Conservation (phyloP, 2,329 filamentous ascomycete genomes). For the Stagonosporopsis chrysanthemi region DNA sequence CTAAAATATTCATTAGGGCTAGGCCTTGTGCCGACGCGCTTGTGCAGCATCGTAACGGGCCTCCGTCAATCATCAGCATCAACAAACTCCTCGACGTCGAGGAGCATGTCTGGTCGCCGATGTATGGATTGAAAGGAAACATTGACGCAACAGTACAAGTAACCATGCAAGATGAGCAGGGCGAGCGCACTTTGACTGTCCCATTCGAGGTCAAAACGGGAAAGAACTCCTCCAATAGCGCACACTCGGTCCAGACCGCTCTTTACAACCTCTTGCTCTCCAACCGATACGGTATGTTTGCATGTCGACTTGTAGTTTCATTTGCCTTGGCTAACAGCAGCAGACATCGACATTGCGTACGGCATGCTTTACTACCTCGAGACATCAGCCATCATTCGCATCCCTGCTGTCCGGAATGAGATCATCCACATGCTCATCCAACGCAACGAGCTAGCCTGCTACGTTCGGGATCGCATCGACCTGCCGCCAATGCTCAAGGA, state of each 20-base stretch:
- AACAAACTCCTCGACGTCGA: conserved; percentile 96
- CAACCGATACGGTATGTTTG: conserved; percentile 76
- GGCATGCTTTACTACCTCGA: conserved; percentile 97
- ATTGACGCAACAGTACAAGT: conserved; percentile 97
- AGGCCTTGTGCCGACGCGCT: conserved; percentile 75
- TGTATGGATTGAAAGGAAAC: conserved; percentile 96
- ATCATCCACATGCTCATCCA: conserved; percentile 97
- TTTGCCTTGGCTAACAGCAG: conserved; percentile 21
- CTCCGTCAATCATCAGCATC: conserved; percentile 80
- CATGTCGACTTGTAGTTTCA: neutral
- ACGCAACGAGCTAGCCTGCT: conserved; percentile 86
- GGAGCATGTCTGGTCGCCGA: conserved; percentile 97
- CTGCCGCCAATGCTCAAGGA: conserved; percentile 87
- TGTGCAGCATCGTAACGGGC: conserved; percentile 79
- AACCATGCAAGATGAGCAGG: conserved; percentile 74
- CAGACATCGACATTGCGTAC: conserved; percentile 86
- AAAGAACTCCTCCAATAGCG: conserved; percentile 76
- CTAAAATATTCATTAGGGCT: conserved; percentile 76
- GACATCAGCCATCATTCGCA: conserved; percentile 81
- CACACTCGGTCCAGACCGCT: conserved; percentile 91
- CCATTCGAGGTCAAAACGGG: conserved; percentile 97
- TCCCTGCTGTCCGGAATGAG: conserved; percentile 85
- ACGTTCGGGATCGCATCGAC: conserved; percentile 80
- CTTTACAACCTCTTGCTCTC: conserved; percentile 92
- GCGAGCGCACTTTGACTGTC: conserved; percentile 75